phyloP scores from a whole-genome alignment of 129 eudicot species.

The Pseudognaphalium luteoalbum region DNA sequence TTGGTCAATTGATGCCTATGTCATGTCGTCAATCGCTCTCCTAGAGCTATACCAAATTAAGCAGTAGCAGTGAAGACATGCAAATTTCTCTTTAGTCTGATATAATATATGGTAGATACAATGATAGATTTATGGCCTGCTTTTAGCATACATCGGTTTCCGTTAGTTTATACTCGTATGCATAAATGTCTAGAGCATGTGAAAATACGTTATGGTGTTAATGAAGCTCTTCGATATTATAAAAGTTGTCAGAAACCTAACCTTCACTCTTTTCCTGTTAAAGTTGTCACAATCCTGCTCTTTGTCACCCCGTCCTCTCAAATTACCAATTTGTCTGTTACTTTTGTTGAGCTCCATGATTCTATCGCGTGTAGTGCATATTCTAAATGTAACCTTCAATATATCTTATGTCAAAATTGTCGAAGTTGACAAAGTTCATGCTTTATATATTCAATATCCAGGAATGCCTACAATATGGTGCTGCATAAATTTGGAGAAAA shows the following conservation, averaged over 20 bases:
- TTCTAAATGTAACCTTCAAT: background rate
- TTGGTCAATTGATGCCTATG: background rate
- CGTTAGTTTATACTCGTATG: background rate
- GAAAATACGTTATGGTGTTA: background rate
- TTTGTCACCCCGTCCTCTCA: background rate
- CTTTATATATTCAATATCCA: slow-evolving; percentile 18
- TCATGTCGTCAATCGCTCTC: background rate
- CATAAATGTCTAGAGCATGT: background rate
- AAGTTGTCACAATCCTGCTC: background rate
- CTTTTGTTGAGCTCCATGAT: background rate
- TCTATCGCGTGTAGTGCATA: background rate
- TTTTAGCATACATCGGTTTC: background rate
- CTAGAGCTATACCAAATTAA: no score
- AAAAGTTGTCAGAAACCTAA: background rate
- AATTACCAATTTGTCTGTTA: background rate
- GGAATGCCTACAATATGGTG: slow-evolving; percentile 74
- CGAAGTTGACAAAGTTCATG: background rate
- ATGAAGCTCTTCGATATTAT: background rate
- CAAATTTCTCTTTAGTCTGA: background rate
- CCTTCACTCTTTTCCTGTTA: background rate
- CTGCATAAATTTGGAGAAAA: slow-evolving; percentile 70
- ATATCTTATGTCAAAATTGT: background rate
- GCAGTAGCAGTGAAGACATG: background rate
- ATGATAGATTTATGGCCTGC: background rate
- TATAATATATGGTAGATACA: background rate